Base-by-base conservation (phyloP, 768 basidiomycete genomes). In the Trametes maxima region DNA sequence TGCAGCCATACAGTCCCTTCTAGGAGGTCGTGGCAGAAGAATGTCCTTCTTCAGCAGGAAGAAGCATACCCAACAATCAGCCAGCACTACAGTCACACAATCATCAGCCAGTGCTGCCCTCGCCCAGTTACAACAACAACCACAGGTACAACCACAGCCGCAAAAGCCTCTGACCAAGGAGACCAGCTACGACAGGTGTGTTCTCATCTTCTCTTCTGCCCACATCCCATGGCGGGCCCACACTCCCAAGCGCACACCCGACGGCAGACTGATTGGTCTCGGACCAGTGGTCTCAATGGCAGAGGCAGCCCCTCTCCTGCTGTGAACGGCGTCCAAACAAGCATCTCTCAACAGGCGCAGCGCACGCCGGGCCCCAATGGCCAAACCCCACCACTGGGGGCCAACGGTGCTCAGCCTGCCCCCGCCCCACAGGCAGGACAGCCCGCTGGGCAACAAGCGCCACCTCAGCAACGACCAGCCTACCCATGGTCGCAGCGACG, bases 21-120 rank as follows among this genome's bases (percentile, higher is more conserved):
- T 87, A 73, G 78, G 79, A 66, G 72, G 73, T 73, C 82, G 83
- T 76, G 70, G 84, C 65, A 78, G 86, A 75, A 88, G 88, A 85
- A 94, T 94, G 92, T 92, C 90, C 82, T 94, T 92, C 90, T 94
- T 94, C 84, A 88, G 85, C 45, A 84, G 90, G 83, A 92, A 87
- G 87, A 92, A 90, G 84, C 83, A 86, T 65, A 80, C 84, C 50
- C 68, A 67, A 35, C 71, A 69, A 22, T 58, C 67, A 13, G 40
- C 56, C 62, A 58, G 57, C 60, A 65, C 56, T 33, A 67, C 75
- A 68, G 85, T 87, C 66, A 81, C 87, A 55, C 78, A 83, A 7
- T 85, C 87, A 71, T 83, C 86, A 8, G 84, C 87, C 7, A 85
- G 82, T 60, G 86, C 89, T 71, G 87, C 88, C 36, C 80, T 89